Evolutionary conservation across 371 early-diverging fungal species (phyloP).

Genomic region (Vairimorpha ceranae): DNA sequence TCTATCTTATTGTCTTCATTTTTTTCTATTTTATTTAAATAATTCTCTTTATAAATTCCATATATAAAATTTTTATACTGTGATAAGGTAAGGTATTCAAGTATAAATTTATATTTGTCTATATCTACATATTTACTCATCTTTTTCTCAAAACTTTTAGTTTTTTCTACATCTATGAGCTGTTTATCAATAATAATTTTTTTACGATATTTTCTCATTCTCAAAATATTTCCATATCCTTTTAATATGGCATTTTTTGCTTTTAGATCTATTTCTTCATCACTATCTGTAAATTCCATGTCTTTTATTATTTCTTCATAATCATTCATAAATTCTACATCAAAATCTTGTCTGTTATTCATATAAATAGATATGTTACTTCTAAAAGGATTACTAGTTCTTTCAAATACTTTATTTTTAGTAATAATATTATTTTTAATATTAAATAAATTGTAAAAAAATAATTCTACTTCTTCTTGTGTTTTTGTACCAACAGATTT

Average conservation of each 20-base stretch:
- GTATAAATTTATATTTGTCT: conserved; percentile 4
- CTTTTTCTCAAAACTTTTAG: conserved; percentile 71
- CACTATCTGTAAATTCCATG: conserved; percentile 71
- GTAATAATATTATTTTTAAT: conserved; percentile 70
- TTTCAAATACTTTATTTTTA: conserved; percentile 59
- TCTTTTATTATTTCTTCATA: conserved; percentile 84
- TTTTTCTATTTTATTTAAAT: neutral
- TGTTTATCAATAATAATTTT: conserved; percentile 75
- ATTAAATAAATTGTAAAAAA: conserved; percentile 77
- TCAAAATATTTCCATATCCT: conserved; percentile 77
- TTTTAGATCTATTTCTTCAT: conserved; percentile 68
- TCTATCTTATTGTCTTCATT: neutral
- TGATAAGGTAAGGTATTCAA: neutral
- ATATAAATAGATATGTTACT: conserved; percentile 70
- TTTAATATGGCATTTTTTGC: conserved; percentile 79
- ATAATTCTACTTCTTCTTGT: conserved; percentile 74
- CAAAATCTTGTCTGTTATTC: conserved; percentile 92
- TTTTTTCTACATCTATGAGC: conserved; percentile 73
- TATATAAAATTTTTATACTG: neutral
- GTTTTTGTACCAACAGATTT: conserved; percentile 81
- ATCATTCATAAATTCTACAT: conserved; percentile 85
- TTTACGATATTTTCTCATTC: conserved; percentile 74
- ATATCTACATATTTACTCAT: neutral
- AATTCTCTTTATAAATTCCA: neutral
- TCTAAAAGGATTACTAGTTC: conserved; percentile 28